Evolutionary conservation across 345 rosid genomes (phyloP).

Genomic region (Populus deltoides): DNA sequence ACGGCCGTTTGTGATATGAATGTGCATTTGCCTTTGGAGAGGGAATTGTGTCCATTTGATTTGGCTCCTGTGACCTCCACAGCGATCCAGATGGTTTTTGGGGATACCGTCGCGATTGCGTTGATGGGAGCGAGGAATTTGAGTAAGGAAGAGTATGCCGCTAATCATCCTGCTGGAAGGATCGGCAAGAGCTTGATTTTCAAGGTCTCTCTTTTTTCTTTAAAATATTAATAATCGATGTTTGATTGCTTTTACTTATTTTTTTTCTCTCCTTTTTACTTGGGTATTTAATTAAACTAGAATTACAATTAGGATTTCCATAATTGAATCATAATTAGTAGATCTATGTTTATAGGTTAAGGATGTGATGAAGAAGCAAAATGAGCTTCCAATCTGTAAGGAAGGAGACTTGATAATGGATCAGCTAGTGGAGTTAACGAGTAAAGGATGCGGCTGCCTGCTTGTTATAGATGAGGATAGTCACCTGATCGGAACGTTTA

Average conservation of each 20-base stretch:
- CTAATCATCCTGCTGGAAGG: constrained; percentile 96
- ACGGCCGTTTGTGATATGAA: constrained; percentile 66
- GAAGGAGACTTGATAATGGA: constrained; percentile 93
- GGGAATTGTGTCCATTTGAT: constrained; percentile 91
- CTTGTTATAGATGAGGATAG: constrained; percentile 62
- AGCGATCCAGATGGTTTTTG: constrained; percentile 97
- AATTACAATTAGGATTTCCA: not conserved
- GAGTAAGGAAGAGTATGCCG: constrained; percentile 75
- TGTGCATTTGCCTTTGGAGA: constrained; percentile 78
- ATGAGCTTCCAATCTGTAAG: constrained; percentile 82
- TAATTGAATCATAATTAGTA: not conserved
- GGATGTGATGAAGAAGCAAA: constrained; percentile 90
- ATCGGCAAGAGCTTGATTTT: constrained; percentile 90
- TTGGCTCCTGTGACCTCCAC: constrained; percentile 96
- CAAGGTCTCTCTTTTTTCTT: constrained; percentile 45
- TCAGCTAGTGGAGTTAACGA: constrained; percentile 84
- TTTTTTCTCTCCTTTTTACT: not conserved
- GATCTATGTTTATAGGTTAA: constrained; percentile 44
- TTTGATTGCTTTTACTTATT: not conserved
- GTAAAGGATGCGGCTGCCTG: constrained; percentile 94
- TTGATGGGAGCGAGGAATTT: constrained; percentile 87
- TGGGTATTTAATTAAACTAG: not conserved
- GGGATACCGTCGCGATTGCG: constrained; percentile 95
- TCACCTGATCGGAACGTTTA: constrained; percentile 82
- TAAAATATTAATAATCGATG: not conserved